phyloP scores from a whole-genome alignment of 176 grass and related monocot genomes.

The Tillandsia fasciculata region DNA sequence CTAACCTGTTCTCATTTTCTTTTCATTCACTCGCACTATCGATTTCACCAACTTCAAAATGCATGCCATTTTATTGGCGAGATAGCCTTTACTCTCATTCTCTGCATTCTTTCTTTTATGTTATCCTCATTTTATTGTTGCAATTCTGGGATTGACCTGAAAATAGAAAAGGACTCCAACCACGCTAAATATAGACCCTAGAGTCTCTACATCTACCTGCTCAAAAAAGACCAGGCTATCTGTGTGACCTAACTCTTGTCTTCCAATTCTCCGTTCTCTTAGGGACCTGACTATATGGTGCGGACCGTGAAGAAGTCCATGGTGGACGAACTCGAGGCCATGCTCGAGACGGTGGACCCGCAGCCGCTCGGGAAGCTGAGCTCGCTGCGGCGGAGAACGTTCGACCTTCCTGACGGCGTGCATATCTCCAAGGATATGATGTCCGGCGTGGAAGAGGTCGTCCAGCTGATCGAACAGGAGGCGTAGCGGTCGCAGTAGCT shows the following conservation, averaged over 20 bases:
- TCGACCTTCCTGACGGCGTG: conserved; percentile 65
- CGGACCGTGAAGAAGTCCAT: conserved; percentile 67
- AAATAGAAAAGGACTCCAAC: too few species aligned
- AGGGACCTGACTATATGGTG: conserved; percentile 94
- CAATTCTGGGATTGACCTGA: too few species aligned
- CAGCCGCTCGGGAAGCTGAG: conserved; percentile 49
- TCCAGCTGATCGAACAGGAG: conserved; percentile 43
- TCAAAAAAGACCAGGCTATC: neutral
- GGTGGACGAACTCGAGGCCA: conserved; percentile 71
- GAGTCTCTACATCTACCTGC: too few species aligned
- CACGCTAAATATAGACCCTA: too few species aligned
- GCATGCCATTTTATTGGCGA: too few species aligned
- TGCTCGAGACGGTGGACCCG: conserved; percentile 76
- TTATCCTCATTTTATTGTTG: too few species aligned
- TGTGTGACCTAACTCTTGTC: neutral
- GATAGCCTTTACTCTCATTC: too few species aligned
- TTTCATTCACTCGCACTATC: too few species aligned
- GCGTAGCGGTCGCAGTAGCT: conserved; percentile 3
- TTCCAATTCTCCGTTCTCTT: neutral
- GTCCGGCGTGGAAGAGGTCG: conserved; percentile 25
- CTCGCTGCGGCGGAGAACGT: conserved; percentile 42
- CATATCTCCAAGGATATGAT: conserved; percentile 30
- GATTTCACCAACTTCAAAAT: too few species aligned
- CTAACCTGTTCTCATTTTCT: too few species aligned
- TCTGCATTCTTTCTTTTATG: too few species aligned